These are phyloP conservation scores for Solanum clarkiae DNA, from an alignment of 257 asterid genomes.

Conservation along the genomic window DNA sequence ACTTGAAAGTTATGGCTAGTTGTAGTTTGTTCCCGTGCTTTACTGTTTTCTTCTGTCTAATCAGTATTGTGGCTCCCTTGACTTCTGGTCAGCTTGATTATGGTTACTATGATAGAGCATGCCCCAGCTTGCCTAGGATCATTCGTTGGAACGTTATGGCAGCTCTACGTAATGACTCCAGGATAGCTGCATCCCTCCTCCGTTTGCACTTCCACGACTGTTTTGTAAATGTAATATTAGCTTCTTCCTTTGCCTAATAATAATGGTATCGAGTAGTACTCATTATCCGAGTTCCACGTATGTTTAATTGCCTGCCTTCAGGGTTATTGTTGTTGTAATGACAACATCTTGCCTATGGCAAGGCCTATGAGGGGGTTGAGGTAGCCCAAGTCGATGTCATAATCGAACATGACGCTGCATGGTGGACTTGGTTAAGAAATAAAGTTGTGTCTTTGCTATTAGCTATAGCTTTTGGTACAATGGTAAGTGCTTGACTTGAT, in stretches of 20 bases:
- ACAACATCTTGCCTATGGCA: no score
- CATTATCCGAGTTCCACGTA: not conserved
- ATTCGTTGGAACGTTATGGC: conserved; percentile 47
- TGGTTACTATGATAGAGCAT: conserved; percentile 43
- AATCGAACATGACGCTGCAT: no score
- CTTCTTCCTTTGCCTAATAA: not conserved
- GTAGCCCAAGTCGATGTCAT: no score
- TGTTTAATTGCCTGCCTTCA: not conserved
- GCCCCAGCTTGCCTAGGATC: conserved; percentile 36
- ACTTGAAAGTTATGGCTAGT: conserved; percentile 19
- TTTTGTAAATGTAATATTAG: conserved; percentile 37
- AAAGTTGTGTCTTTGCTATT: no score
- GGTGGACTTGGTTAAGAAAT: no score
- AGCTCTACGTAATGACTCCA: conserved; percentile 37
- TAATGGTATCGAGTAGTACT: no score
- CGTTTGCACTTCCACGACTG: conserved; percentile 74
- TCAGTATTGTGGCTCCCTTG: not conserved
- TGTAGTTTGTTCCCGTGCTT: not conserved
- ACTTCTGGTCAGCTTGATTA: conserved; percentile 13
- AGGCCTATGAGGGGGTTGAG: no score
- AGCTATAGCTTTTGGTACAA: no score
- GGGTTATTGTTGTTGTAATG: not conserved
- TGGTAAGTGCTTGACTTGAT: no score
- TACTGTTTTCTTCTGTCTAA: not conserved
- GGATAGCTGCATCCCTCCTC: conserved; percentile 68